These are phyloP conservation scores for Cercis canadensis DNA, from an alignment of 306 rosid species.

Conservation along the genomic window DNA sequence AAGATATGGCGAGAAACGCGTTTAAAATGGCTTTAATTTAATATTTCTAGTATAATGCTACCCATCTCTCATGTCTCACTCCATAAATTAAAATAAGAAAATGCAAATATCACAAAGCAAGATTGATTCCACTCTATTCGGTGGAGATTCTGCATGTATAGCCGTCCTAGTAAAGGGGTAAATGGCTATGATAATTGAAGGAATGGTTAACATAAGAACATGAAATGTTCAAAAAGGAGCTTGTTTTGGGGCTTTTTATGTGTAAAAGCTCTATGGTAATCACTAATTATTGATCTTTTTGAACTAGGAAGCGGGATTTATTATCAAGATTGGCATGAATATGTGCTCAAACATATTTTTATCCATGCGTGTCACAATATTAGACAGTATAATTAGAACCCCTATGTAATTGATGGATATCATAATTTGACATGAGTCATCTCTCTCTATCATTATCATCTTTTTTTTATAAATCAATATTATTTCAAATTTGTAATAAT, in stretches of 20 bases:
- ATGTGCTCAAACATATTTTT: not conserved
- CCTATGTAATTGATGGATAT: not conserved
- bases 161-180: no score
- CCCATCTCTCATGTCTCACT: conserved; percentile 10
- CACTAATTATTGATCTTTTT: not conserved
- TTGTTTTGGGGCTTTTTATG: no score
- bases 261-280: no score
- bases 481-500: not conserved
- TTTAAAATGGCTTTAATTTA: conserved; percentile 9
- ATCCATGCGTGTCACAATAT: not conserved
- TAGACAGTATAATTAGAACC: not conserved
- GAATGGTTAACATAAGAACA: not conserved
- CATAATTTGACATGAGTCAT: not conserved
- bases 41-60: conserved; percentile 15
- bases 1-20: conserved; percentile 33
- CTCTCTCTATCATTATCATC: not conserved
- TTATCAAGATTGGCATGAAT: not conserved
- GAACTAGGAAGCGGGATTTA: not conserved
- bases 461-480: not conserved
- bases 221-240: not conserved
- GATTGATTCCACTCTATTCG: no score
- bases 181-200: not conserved
- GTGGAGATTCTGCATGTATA: no score
- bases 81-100: not conserved
- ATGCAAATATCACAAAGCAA: no score